Base-by-base conservation (phyloP, 2,329 filamentous ascomycete genomes). In the Scedosporium boydii region DNA sequence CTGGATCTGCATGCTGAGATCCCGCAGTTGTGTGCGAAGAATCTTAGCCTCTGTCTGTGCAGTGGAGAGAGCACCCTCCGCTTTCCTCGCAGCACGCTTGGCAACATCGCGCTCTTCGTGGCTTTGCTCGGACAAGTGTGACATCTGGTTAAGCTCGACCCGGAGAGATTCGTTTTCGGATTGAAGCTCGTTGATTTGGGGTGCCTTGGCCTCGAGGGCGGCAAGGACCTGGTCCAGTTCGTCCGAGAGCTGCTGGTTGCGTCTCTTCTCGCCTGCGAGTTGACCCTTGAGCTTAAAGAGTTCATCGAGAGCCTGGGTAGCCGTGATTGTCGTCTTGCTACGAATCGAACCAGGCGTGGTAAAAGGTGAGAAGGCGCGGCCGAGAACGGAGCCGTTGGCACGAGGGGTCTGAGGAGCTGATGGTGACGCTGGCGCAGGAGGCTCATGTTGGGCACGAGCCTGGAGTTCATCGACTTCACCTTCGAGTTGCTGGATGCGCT, bases 1-100 rank as follows among this genome's bases (percentile, higher is more conserved):
- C 73, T 96, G 96, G 66, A 97, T 85, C 73, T 99, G 93, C 1
- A 89, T 87, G 69, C 92, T 92, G 21, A 96, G 82, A 73, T 98
- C 95, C 41, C 93, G 89, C 7, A 98, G 80, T 72, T 97, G 92
- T 66, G 92, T 90, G 60, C 89, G 88, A 26, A 96, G 79, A 46
- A 97, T 90, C 64, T 89, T 87, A 38, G 84, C 82, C 74, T 98
- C 92, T 1, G 84, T 80, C 65, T 86, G 81, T 0, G 81, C 78
- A 0, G 79, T 84, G 26, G 79, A 82, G 62, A 92, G 81, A 63
- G 90, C 83, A n/a, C 84, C 84, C 71, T 95, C 87, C 61, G 88
- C 88, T 74, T 89, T 93, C 66, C 92, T 85, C 10, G 89, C 84
- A 26, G 90, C 87, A 73, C 91, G 93, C 64, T 87, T 87, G 1